A percentile compares a stretch with the other conserved stretches of the same genome.
Evolutionary conservation across 495 filamentous ascomycete genomes (phyloP).

Genomic region (Trichocladium antarcticum): DNA sequence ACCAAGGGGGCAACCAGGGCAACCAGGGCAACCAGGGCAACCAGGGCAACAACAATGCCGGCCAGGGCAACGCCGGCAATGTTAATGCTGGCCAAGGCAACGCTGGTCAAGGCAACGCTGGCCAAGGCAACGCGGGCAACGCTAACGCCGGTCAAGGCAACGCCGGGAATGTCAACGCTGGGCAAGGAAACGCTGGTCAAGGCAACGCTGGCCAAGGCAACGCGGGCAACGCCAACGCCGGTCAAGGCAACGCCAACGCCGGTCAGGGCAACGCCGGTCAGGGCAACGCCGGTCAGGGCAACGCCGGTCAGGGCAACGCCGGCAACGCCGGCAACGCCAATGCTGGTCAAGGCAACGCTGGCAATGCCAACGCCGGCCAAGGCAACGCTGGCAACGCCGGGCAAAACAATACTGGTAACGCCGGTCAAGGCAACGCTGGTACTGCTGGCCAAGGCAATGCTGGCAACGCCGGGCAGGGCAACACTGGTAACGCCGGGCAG

Average conservation of each 20-base stretch:
- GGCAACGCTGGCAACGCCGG: constrained; percentile 12
- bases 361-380: constrained; percentile 16
- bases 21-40: constrained; percentile 14
- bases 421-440: constrained; percentile 13
- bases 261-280: constrained; percentile 2
- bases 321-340: constrained; percentile 23
- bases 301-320: no score
- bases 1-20: constrained; percentile 16
- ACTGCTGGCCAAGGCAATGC: constrained; percentile 13
- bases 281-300: constrained; percentile 5
- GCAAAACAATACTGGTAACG: constrained; percentile 3
- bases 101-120: constrained; percentile 9
- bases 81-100: constrained; percentile 14
- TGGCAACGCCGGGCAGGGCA: constrained; percentile 6
- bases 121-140: constrained; percentile 6
- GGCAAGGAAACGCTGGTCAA: constrained; percentile 6
- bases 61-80: constrained; percentile 12
- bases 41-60: background rate
- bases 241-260: constrained; percentile 2
- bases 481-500: constrained; percentile 3
- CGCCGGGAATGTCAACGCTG: background rate
- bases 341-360: constrained; percentile 14
- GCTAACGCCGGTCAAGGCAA: constrained; percentile 5
- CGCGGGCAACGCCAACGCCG: no score
- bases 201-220: background rate